A percentile compares a stretch with the other conserved stretches of the same genome.
phyloP scores from a whole-genome alignment of 2,329 filamentous ascomycete genomes.

The Colletotrichum lindemuthianum region DNA sequence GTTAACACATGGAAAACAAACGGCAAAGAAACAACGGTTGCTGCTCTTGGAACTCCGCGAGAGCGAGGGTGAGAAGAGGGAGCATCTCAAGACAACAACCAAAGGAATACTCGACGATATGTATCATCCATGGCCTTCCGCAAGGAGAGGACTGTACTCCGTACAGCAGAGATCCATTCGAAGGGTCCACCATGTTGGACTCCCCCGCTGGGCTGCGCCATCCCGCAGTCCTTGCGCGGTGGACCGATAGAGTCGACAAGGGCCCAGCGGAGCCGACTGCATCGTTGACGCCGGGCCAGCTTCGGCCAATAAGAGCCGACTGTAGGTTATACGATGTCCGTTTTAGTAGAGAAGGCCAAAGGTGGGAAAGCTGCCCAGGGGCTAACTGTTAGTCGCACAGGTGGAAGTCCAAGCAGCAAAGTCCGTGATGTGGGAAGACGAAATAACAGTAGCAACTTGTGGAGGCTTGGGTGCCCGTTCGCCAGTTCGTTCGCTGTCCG shows the following conservation, averaged over 20 bases:
- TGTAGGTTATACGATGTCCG: background rate
- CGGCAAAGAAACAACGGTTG: constrained; percentile 1
- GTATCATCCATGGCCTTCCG: constrained; percentile 13
- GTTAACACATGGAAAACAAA: constrained; percentile 7
- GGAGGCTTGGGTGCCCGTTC: constrained; percentile 8
- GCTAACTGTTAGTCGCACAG: constrained; percentile 5
- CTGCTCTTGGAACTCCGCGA: constrained; percentile 7
- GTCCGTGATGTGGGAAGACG: constrained; percentile 19
- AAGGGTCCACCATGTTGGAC: constrained; percentile 2
- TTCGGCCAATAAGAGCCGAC: constrained; percentile 11
- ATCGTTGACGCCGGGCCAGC: constrained; percentile 10
- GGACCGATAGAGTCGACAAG: constrained; percentile 15
- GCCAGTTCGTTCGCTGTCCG: background rate
- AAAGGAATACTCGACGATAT: constrained; percentile 8
- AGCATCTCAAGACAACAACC: background rate
- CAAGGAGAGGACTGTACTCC: constrained; percentile 4
- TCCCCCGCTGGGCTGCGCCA: constrained; percentile 20
- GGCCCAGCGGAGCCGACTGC: constrained; percentile 5
- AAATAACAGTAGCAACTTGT: constrained; percentile 6
- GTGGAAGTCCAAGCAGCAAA: constrained; percentile 19
- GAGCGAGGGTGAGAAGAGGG: background rate
- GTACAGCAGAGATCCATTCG: constrained; percentile 17
- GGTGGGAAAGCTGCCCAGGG: constrained; percentile 6
- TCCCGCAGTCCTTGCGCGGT: constrained; percentile 5
- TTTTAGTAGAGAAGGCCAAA: background rate